A percentile compares a stretch with the other conserved stretches of the same genome.
Evolutionary conservation across 1,284 basidiomycete species (phyloP).

Genomic region (Xerocomus tenax): DNA sequence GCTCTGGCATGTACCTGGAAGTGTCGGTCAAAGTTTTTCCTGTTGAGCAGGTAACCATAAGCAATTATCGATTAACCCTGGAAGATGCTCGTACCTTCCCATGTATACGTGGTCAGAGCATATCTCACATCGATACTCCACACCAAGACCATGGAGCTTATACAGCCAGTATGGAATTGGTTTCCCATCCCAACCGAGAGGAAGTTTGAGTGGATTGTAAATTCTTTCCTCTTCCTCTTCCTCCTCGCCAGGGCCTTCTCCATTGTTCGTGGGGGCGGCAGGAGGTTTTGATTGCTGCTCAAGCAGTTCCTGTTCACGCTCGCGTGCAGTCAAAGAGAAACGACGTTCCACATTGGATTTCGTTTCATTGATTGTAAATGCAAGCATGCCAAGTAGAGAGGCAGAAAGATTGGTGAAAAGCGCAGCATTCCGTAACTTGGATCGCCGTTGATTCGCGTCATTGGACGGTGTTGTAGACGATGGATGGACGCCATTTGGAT

Average conservation of each 20-base stretch:
- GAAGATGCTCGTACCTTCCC: slow-evolving; percentile 57
- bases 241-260: slow-evolving; percentile 56
- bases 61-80: slow-evolving; percentile 2
- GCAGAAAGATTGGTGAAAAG: slow-evolving; percentile 66
- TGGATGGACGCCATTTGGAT: slow-evolving; percentile 51
- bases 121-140: slow-evolving; percentile 96
- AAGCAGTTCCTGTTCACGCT: slow-evolving; percentile 87
- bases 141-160: slow-evolving; percentile 94
- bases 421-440: slow-evolving; percentile 63
- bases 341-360: slow-evolving; percentile 94
- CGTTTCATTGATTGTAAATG: slow-evolving; percentile 74
- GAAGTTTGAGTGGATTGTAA: slow-evolving; percentile 96
- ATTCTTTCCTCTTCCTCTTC: slow-evolving; percentile 92
- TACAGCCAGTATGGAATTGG: slow-evolving; percentile 99
- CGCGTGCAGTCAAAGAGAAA: slow-evolving; percentile 91
- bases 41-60: slow-evolving; percentile 26
- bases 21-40: slow-evolving; percentile 91
- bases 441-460: slow-evolving; percentile 38
- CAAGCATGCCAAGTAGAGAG: slow-evolving; percentile 57
- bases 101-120: slow-evolving; percentile 94
- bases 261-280: slow-evolving; percentile 44
- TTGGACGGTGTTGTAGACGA: slow-evolving; percentile 23
- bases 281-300: slow-evolving; percentile 77
- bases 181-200: slow-evolving; percentile 96
- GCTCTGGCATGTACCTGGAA: slow-evolving; percentile 52